Evolutionary conservation across 257 asterid species (phyloP).

Genomic region (Scutellaria barbata): DNA sequence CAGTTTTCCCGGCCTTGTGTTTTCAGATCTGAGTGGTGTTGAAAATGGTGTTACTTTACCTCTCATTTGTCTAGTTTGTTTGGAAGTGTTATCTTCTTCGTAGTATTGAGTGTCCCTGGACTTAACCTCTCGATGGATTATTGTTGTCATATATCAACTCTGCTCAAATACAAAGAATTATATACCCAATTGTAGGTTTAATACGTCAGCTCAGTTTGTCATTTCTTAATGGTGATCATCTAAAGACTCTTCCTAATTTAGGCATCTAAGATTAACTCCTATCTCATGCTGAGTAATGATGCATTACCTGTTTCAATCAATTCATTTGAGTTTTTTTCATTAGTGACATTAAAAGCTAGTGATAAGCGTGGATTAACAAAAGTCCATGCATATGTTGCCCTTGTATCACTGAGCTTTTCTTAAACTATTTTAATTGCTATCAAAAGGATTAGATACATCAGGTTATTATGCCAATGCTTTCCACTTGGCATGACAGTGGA

Average conservation of each 20-base stretch:
- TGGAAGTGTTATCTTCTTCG: background rate
- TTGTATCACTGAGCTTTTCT: background rate
- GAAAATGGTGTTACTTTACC: conserved; percentile 5
- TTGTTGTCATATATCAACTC: background rate
- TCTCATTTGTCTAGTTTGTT: background rate
- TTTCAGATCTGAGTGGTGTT: conserved; percentile 6
- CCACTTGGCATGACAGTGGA: background rate
- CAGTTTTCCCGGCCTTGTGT: background rate
- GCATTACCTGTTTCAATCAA: background rate
- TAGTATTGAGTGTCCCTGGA: background rate
- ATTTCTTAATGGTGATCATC: background rate
- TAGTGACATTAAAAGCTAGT: background rate
- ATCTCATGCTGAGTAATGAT: conserved; percentile 7
- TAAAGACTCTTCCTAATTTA: conserved; percentile 11
- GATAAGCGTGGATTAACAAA: background rate
- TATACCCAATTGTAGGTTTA: background rate
- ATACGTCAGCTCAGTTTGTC: background rate
- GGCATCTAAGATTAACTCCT: background rate
- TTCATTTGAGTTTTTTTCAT: background rate
- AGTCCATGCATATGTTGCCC: background rate
- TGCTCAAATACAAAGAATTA: conserved; percentile 2
- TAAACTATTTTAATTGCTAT: background rate
- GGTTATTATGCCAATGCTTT: too few relatives aligned
- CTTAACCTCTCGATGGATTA: background rate
- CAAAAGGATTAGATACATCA: background rate